Evolutionary conservation across 176 grass and related monocot genomes (phyloP).

Genomic region (Carex myosuroides): DNA sequence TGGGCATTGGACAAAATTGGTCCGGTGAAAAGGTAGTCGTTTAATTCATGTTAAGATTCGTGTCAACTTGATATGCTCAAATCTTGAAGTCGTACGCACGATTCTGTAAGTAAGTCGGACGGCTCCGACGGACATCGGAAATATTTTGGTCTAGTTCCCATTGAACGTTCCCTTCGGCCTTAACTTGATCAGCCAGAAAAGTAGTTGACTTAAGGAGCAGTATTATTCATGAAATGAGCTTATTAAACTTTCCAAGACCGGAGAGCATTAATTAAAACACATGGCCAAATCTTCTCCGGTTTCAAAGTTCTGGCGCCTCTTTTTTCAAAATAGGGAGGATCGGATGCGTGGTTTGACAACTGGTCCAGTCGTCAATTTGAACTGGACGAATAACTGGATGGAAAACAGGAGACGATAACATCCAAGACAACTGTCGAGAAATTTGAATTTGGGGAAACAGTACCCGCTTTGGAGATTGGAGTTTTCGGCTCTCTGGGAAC

Average conservation of each 20-base stretch:
- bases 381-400: neutral
- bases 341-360: neutral
- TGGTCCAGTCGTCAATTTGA: too few relatives aligned
- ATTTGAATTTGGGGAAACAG: conserved; percentile 19
- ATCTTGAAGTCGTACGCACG: too few relatives aligned
- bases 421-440: neutral
- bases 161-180: too few relatives aligned
- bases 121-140: too few relatives aligned
- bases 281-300: neutral
- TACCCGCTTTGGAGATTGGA: conserved; percentile 7
- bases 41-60: too few relatives aligned
- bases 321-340: neutral
- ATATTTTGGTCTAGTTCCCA: too few relatives aligned
- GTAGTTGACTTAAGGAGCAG: neutral
- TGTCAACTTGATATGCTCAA: too few relatives aligned
- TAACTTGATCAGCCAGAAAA: neutral
- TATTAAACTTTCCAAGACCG: neutral
- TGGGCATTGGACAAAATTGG: too few relatives aligned
- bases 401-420: neutral
- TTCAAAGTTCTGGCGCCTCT: neutral
- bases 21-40: too few relatives aligned
- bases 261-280: neutral
- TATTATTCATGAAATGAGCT: neutral
- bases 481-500: neutral
- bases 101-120: too few relatives aligned